These are phyloP conservation scores for Physcia stellaris DNA, from an alignment of 495 filamentous ascomycete species.

Conservation along the genomic window DNA sequence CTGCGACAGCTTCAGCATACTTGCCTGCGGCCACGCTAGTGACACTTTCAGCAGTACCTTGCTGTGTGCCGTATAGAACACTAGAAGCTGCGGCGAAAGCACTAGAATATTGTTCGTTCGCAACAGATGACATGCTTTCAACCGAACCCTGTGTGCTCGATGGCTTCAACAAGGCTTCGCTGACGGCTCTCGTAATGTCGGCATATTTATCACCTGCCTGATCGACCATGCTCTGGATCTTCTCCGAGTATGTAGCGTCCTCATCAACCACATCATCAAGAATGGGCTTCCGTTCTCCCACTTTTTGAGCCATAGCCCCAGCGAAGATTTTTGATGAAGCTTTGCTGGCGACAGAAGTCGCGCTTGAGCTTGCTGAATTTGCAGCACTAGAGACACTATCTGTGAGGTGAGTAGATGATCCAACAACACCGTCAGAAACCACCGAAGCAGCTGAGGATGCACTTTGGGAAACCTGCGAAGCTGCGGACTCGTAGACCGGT, in stretches of 20 bases:
- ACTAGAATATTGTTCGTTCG: conserved; percentile 40
- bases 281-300: conserved; percentile 35
- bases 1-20: conserved; percentile 44
- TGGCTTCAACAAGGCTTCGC: conserved; percentile 35
- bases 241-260: conserved; percentile 29
- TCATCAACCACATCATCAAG: conserved; percentile 38
- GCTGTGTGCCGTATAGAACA: conserved; percentile 41
- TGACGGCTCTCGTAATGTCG: conserved; percentile 38
- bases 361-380: conserved; percentile 14
- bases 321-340: conserved; percentile 34
- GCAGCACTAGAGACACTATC: conserved; percentile 10
- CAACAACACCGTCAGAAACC: conserved; percentile 16
- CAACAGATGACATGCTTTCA: conserved; percentile 33
- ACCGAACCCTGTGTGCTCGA: conserved; percentile 29
- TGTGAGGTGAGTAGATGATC: conserved; percentile 9
- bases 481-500: conserved; percentile 14
- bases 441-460: conserved; percentile 12
- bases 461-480: conserved; percentile 14
- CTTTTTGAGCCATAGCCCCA: conserved; percentile 40
- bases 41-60: conserved; percentile 34
- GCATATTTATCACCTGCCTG: conserved; percentile 35
- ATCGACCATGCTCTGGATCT: conserved; percentile 34
- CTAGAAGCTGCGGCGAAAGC: conserved; percentile 43
- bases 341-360: conserved; percentile 18
- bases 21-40: conserved; percentile 39